These are phyloP conservation scores for Chenopodium suecicum DNA, from an alignment of 148 eudicot species.

Conservation along the genomic window DNA sequence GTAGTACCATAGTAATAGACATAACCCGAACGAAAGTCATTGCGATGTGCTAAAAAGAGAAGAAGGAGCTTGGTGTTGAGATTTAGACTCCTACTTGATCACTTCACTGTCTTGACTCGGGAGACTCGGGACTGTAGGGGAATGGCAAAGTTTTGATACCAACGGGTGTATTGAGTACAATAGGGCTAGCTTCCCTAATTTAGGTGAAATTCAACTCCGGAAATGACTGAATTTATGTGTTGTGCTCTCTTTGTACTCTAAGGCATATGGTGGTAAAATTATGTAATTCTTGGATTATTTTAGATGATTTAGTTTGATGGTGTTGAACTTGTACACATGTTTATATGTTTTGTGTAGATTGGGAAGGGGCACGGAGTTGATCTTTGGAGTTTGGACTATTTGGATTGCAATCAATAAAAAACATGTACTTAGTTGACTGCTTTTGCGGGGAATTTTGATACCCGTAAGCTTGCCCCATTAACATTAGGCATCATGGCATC, in stretches of 20 bases:
- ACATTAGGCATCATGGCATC: background rate
- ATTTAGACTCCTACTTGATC: background rate
- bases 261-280: background rate
- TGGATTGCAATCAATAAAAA: background rate
- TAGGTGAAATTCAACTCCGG: no score
- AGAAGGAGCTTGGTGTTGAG: background rate
- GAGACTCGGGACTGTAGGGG: background rate
- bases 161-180: no score
- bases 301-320: background rate
- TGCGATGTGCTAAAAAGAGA: background rate
- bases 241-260: no score
- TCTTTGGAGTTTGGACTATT: background rate
- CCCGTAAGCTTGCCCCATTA: background rate
- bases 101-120: background rate
- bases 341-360: background rate
- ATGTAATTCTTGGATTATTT: background rate
- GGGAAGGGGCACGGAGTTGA: background rate
- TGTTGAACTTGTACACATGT: background rate
- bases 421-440: background rate
- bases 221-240: no score
- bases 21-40: background rate
- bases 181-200: no score
- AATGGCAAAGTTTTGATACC: background rate
- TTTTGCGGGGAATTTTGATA: background rate
- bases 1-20: no score